Evolutionary conservation across 1,284 basidiomycete species (phyloP).

Genomic region (Cryptococcus sp.): DNA sequence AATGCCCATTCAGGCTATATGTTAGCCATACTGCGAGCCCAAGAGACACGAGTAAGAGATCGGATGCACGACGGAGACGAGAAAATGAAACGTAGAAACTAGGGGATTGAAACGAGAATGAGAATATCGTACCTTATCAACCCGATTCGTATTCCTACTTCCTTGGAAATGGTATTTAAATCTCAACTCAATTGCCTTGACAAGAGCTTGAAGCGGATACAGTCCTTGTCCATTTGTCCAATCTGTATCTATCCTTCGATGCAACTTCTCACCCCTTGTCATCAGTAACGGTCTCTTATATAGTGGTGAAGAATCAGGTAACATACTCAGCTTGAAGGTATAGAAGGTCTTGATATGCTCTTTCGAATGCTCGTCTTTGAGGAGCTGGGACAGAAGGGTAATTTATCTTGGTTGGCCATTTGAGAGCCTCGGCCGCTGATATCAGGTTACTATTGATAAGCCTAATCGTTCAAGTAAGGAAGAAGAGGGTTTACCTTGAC

Average conservation of each 20-base stretch:
- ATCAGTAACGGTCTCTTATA: not conserved
- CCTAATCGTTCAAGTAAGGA: not conserved
- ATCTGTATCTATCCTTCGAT: conserved; percentile 22
- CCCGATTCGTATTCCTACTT: conserved; percentile 75
- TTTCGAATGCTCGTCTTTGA: conserved; percentile 63
- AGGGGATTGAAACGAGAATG: not conserved
- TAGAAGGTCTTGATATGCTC: conserved; percentile 68
- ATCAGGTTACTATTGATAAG: conserved; percentile 56
- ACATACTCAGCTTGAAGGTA: conserved; percentile 66
- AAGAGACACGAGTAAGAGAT: not conserved
- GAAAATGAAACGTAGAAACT: not conserved
- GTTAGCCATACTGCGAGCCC: not conserved
- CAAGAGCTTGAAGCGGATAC: conserved; percentile 78
- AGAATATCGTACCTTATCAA: conserved; percentile 70
- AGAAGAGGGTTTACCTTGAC: conserved; percentile 52
- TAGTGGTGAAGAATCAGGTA: not conserved
- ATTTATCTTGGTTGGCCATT: conserved; percentile 72
- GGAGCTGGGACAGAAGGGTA: conserved; percentile 55
- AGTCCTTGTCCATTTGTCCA: conserved; percentile 54
- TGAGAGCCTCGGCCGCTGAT: conserved; percentile 62
- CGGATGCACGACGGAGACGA: not conserved
- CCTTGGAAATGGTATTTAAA: conserved; percentile 97
- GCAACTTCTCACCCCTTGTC: conserved; percentile 55
- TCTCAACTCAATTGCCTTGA: conserved; percentile 75
- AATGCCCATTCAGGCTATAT: conserved; percentile 93